A percentile compares a stretch with the other conserved stretches of the same genome.
These are phyloP conservation scores for Thoreauomyces humboldtii DNA, from an alignment of 192 early-diverging fungal species.

Conservation along the genomic window DNA sequence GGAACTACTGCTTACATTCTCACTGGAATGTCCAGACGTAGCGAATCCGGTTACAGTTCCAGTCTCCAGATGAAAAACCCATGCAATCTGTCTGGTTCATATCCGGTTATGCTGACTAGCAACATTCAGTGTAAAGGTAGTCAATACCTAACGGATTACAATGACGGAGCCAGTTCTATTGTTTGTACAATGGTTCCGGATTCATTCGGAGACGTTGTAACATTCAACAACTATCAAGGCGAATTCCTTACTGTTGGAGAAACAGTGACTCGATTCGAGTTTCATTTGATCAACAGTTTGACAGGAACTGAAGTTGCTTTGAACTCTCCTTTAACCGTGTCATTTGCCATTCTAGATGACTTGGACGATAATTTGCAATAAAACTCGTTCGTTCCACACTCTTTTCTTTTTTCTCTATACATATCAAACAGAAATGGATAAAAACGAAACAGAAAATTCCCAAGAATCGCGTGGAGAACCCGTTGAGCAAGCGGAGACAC, in stretches of 20 bases:
- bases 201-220: slow-evolving; percentile 11
- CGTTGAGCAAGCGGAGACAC: too few species aligned
- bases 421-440: too few species aligned
- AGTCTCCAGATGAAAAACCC: slow-evolving; percentile 5
- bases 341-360: slow-evolving; percentile 13
- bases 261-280: slow-evolving; percentile 6
- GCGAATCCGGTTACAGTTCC: background rate
- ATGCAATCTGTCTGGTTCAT: slow-evolving; percentile 8
- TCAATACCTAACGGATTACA: slow-evolving; percentile 10
- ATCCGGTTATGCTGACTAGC: slow-evolving; percentile 14
- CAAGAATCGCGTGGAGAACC: too few species aligned
- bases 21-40: background rate
- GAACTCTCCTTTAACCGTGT: slow-evolving; percentile 15
- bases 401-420: slow-evolving; percentile 9
- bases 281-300: slow-evolving; percentile 11
- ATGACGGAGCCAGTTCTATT: background rate
- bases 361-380: too few species aligned
- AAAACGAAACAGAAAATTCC: too few species aligned
- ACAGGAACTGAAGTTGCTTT: slow-evolving; percentile 7
- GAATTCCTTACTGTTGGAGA: slow-evolving; percentile 11
- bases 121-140: background rate
- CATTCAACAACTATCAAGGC: slow-evolving; percentile 6
- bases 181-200: slow-evolving; percentile 13
- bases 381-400: too few species aligned
- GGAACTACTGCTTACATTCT: slow-evolving; percentile 20